phyloP scores from a whole-genome alignment of 805 yeast genomes.

The Lipomyces orientalis region DNA sequence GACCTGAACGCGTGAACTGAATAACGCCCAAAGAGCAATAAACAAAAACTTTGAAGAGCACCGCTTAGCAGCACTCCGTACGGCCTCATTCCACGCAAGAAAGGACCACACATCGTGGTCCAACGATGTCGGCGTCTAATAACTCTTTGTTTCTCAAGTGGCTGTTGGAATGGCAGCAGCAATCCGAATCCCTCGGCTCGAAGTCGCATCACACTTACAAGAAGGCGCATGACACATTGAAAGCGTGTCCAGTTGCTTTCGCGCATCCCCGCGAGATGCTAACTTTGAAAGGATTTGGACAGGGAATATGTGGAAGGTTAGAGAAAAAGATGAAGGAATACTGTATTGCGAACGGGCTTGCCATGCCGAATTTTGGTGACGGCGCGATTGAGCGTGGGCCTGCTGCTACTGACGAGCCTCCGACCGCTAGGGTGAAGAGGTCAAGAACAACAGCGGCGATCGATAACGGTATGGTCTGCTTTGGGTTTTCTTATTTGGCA shows the following conservation, averaged over 20 bases:
- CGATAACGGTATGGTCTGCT: neutral
- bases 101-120: neutral
- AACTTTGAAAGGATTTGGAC: conserved; percentile 73
- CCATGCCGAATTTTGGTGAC: conserved; percentile 49
- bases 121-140: conserved; percentile 12
- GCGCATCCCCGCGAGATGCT: conserved; percentile 62
- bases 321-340: conserved; percentile 55
- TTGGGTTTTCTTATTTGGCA: neutral
- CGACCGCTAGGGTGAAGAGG: conserved; percentile 6
- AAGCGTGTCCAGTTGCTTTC: conserved; percentile 53
- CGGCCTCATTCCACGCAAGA: neutral
- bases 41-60: neutral
- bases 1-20: too few relatives aligned
- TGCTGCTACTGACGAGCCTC: neutral
- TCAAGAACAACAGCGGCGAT: neutral
- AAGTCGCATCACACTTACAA: conserved; percentile 59
- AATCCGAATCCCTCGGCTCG: conserved; percentile 47
- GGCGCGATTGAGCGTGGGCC: neutral
- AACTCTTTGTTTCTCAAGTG: conserved; percentile 30
- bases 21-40: neutral
- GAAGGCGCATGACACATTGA: conserved; percentile 62
- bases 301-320: conserved; percentile 62
- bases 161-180: conserved; percentile 29
- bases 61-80: neutral
- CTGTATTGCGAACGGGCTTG: conserved; percentile 61